Evolutionary conservation across 352 stramenopile species (phyloP).

Genomic region (Globisporangium polare): DNA sequence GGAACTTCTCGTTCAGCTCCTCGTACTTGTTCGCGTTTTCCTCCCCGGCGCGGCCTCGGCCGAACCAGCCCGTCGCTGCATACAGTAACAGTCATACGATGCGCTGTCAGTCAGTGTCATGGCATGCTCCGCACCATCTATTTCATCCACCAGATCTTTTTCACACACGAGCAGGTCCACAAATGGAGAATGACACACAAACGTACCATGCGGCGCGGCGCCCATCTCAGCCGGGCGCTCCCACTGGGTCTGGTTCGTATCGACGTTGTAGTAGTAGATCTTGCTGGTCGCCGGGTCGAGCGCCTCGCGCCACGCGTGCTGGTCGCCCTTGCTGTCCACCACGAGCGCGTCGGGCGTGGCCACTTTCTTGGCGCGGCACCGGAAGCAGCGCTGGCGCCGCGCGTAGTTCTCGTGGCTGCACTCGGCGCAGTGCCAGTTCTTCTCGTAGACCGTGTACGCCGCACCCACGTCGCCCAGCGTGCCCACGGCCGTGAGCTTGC

Average conservation of each 20-base stretch:
- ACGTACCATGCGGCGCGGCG: constrained; percentile 67
- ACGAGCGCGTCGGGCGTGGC: constrained; percentile 53
- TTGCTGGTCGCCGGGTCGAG: constrained; percentile 87
- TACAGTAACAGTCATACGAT: not conserved
- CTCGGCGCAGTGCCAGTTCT: constrained; percentile 85
- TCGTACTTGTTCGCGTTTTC: constrained; percentile 75
- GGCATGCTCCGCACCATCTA: not conserved
- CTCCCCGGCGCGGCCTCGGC: constrained; percentile 80
- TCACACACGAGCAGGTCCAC: not conserved
- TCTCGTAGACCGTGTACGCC: constrained; percentile 87
- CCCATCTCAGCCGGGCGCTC: constrained; percentile 89
- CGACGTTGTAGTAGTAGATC: constrained; percentile 93
- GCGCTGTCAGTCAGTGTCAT: not conserved
- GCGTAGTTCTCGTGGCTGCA: constrained; percentile 89
- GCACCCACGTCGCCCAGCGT: constrained; percentile 81
- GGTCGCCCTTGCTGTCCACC: constrained; percentile 40
- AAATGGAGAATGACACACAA: not conserved
- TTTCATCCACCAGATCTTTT: not conserved
- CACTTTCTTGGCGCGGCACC: constrained; percentile 79
- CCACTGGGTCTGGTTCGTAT: constrained; percentile 88
- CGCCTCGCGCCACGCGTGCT: constrained; percentile 86
- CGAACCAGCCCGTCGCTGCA: constrained; percentile 91
- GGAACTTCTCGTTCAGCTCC: constrained; percentile 77
- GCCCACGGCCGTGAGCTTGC: constrained; percentile 70
- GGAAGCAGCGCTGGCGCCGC: constrained; percentile 63